These are phyloP conservation scores for Moelleriella libera DNA, from an alignment of 2,329 filamentous ascomycete species.

Conservation along the genomic window DNA sequence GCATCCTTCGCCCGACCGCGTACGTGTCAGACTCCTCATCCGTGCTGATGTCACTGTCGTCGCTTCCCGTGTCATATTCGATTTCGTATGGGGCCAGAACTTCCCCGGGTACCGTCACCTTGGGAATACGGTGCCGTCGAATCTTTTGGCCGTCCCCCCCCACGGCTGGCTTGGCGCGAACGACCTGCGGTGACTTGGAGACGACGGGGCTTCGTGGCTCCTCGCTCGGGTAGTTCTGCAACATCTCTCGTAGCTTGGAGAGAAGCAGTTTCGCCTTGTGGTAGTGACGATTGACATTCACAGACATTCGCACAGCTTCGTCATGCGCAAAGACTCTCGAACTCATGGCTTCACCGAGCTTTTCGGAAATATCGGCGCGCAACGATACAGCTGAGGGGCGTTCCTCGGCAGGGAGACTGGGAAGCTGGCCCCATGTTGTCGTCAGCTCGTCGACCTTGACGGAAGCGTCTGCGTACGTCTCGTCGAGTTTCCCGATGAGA, in stretches of 20 bases:
- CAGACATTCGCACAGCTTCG: conserved; percentile 48
- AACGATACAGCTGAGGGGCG: conserved; percentile 35
- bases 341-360: conserved; percentile 37
- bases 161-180: conserved; percentile 31
- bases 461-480: conserved; percentile 42
- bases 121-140: conserved; percentile 32
- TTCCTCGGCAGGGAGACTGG: conserved; percentile 29
- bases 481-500: conserved; percentile 50
- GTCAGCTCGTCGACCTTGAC: conserved; percentile 40
- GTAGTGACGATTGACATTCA: conserved; percentile 49
- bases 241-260: conserved; percentile 44
- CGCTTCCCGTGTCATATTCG: conserved; percentile 44
- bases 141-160: conserved; percentile 31
- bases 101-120: conserved; percentile 52
- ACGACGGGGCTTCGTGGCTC: conserved; percentile 36
- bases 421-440: conserved; percentile 40
- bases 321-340: conserved; percentile 45
- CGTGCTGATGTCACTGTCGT: conserved; percentile 37
- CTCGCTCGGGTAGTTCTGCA: conserved; percentile 43
- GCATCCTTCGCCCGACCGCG: conserved; percentile 20
- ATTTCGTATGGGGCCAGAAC: conserved; percentile 52
- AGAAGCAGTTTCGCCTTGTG: conserved; percentile 44
- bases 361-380: conserved; percentile 45
- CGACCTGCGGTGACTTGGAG: conserved; percentile 38
- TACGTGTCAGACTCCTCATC: conserved; percentile 32